Evolutionary conservation across 768 basidiomycete species (phyloP).

Genomic region (Termitomyces sp.): DNA sequence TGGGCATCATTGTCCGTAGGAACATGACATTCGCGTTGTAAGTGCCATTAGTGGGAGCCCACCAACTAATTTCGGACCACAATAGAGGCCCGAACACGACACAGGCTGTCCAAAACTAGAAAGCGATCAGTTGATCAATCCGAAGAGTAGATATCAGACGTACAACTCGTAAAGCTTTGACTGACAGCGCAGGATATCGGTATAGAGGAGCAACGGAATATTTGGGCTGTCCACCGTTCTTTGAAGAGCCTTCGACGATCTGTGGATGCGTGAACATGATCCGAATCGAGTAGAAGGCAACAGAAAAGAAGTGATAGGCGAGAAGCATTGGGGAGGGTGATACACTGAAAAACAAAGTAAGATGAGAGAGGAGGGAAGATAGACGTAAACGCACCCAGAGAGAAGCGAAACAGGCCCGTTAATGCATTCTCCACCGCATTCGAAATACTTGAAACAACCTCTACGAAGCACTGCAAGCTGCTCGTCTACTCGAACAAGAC

Average conservation of each 20-base stretch:
- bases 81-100: constrained; percentile 85
- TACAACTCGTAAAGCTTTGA: constrained; percentile 68
- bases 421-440: constrained; percentile 85
- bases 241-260: constrained; percentile 18
- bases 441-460: constrained; percentile 98
- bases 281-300: constrained; percentile 94
- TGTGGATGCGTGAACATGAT: constrained; percentile 66
- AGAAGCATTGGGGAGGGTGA: constrained; percentile 76
- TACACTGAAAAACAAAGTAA: constrained; percentile 44
- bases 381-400: constrained; percentile 57
- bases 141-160: constrained; percentile 26
- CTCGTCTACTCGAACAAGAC: constrained; percentile 37
- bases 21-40: not conserved
- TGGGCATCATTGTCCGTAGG: constrained; percentile 1
- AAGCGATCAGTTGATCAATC: not conserved
- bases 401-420: constrained; percentile 87
- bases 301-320: constrained; percentile 89
- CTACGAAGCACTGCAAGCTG: constrained; percentile 58
- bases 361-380: not conserved
- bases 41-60: constrained; percentile 31
- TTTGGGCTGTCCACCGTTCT: constrained; percentile 27
- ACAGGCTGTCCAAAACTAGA: constrained; percentile 85
- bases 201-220: constrained; percentile 39
- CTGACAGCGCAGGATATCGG: constrained; percentile 63
- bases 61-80: constrained; percentile 84